Evolutionary conservation across 148 eudicot species (phyloP).

Genomic region (Persicaria maculosa): DNA sequence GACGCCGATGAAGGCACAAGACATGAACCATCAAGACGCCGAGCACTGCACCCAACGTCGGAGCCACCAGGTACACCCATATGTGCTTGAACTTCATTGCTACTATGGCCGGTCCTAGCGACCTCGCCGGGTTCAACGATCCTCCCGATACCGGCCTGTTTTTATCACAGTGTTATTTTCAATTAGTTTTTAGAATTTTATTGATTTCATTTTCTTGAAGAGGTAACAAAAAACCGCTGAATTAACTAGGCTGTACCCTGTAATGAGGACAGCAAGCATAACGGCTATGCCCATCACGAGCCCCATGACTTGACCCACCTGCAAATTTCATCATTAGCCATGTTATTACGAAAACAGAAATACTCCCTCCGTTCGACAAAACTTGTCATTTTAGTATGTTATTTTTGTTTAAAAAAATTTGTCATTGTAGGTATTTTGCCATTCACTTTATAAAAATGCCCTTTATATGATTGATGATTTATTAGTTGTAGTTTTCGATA

Average conservation of each 20-base stretch:
- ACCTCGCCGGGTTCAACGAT: constrained; percentile 85
- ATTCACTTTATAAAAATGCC: too few relatives aligned
- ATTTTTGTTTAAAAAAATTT: too few relatives aligned
- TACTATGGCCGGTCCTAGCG: constrained; percentile 74
- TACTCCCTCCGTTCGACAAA: too few relatives aligned
- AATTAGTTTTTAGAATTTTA: too few relatives aligned
- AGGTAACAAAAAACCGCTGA: too few relatives aligned
- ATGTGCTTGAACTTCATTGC: constrained; percentile 51
- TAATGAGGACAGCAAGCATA: constrained; percentile 65
- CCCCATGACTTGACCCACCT: constrained; percentile 53
- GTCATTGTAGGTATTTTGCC: too few relatives aligned
- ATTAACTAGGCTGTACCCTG: constrained; percentile 47
- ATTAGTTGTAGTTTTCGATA: too few relatives aligned
- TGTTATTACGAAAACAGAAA: too few relatives aligned
- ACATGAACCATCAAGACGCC: constrained; percentile 49
- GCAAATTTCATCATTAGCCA: constrained; percentile 22
- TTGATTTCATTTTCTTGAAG: too few relatives aligned
- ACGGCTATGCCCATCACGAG: constrained; percentile 61
- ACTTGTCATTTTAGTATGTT: too few relatives aligned
- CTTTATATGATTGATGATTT: too few relatives aligned
- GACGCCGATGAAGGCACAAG: constrained; percentile 36
- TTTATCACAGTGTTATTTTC: background rate
- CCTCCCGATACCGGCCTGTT: constrained; percentile 83
- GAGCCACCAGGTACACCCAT: constrained; percentile 74
- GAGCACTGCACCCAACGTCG: constrained; percentile 46